A percentile compares a stretch with the other conserved stretches of the same genome.
Conservation (phyloP, 2,329 filamentous ascomycete species). For the Fusarium torreyae region DNA sequence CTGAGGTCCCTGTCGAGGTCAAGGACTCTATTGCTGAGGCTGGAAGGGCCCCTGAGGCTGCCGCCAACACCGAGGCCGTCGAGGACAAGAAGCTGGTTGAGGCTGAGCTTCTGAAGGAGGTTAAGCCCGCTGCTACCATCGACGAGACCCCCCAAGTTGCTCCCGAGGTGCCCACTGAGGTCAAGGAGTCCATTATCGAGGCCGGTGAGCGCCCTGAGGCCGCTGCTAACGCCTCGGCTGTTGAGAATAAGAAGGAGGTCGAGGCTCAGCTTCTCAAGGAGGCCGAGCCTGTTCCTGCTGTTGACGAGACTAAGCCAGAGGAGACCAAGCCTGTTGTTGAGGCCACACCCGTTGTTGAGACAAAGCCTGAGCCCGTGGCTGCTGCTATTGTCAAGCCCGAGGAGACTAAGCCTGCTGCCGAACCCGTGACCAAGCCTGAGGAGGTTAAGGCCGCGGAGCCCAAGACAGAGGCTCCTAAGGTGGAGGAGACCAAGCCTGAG, state of each 20-base stretch:
- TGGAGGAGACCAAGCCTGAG: slow-evolving; percentile 12
- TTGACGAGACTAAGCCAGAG: slow-evolving; percentile 76
- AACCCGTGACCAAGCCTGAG: slow-evolving; percentile 15
- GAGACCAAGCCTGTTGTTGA: slow-evolving; percentile 7
- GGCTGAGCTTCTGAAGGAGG: slow-evolving; percentile 78
- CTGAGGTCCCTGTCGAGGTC: slow-evolving; percentile 66
- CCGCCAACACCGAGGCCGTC: slow-evolving; percentile 75
- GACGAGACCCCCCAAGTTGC: slow-evolving; percentile 59
- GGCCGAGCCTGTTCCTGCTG: slow-evolving; percentile 59
- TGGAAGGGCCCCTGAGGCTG: slow-evolving; percentile 74
- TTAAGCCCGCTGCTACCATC: slow-evolving; percentile 61
- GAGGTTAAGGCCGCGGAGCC: slow-evolving; percentile 5
- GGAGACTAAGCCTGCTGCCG: slow-evolving; percentile 13
- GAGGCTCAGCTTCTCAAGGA: slow-evolving; percentile 82
- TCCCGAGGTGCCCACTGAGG: slow-evolving; percentile 67
- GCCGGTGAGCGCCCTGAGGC: slow-evolving; percentile 79
- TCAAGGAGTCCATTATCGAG: slow-evolving; percentile 70
- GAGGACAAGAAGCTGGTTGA: slow-evolving; percentile 80
- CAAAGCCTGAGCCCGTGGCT: slow-evolving; percentile 6
- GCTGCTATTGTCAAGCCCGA: slow-evolving; percentile 71
- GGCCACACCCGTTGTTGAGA: not conserved
- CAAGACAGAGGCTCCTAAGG: slow-evolving; percentile 30
- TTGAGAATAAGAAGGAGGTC: slow-evolving; percentile 81
- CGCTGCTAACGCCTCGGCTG: slow-evolving; percentile 75
- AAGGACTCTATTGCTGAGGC: slow-evolving; percentile 80